Conservation (phyloP, 768 basidiomycete genomes). For the Boletus fagicola region DNA sequence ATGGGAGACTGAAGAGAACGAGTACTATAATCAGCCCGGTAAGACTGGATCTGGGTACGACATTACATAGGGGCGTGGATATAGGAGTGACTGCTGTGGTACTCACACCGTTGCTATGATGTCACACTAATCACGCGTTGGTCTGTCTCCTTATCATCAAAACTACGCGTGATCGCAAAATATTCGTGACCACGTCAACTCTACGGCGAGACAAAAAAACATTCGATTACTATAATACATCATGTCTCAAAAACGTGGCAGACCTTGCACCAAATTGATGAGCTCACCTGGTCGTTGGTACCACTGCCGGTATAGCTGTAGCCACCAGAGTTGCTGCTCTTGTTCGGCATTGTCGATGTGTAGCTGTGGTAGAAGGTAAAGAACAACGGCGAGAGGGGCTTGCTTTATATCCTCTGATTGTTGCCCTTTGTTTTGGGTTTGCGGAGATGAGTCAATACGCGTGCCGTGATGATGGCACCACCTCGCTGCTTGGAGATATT, state of each 20-base stretch:
- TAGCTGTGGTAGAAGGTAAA: not conserved
- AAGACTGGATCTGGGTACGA: no score
- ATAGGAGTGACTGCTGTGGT: not conserved
- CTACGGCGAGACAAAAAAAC: not conserved
- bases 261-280: not conserved
- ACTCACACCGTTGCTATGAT: no score
- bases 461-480: not conserved
- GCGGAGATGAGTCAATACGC: not conserved
- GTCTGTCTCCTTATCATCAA: not conserved
- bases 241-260: not conserved
- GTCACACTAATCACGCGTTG: not conserved
- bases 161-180: no score
- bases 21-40: no score
- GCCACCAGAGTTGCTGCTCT: conserved; percentile 21
- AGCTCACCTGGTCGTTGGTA: conserved; percentile 50
- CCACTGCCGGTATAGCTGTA: conserved; percentile 48
- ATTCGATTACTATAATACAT: not conserved
- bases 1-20: no score
- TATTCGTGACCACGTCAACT: not conserved
- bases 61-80: no score
- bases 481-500: no score
- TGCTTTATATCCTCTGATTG: conserved; percentile 10
- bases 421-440: conserved; percentile 14
- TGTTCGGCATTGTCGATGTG: conserved; percentile 14
- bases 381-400: rapidly evolving